phyloP scores from a whole-genome alignment of 164 flowering plant genomes.

The Dillenia suffruticosa region DNA sequence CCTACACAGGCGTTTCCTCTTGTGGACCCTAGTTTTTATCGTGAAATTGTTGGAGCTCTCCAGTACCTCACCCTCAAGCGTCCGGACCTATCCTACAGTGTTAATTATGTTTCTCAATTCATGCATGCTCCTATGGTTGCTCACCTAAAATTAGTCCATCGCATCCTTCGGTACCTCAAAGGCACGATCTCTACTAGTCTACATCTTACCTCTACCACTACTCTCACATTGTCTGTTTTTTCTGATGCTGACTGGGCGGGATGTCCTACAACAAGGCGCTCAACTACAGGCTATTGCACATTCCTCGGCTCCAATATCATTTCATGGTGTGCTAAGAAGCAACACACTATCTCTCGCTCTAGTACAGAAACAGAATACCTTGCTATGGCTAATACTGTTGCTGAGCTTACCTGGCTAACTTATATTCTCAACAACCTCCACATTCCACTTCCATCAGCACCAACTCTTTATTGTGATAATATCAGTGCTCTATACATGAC shows the following conservation, averaged over 20 bases:
- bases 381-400: too few species aligned
- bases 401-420: too few species aligned
- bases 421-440: too few species aligned
- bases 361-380: too few species aligned
- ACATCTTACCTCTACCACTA: not conserved
- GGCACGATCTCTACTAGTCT: not conserved
- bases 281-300: not conserved
- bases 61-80: slow-evolving; percentile 3
- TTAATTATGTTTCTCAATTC: slow-evolving; percentile 5
- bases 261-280: not conserved
- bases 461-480: too few species aligned
- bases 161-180: not conserved
- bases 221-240: not conserved
- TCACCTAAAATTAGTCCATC: not conserved
- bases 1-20: not conserved
- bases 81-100: not conserved
- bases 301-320: not conserved
- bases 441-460: too few species aligned
- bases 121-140: not conserved
- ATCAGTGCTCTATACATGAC: too few species aligned
- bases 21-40: not conserved
- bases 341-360: too few species aligned
- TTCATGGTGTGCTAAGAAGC: too few species aligned
- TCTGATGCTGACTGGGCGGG: slow-evolving; percentile 5
- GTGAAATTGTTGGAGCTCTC: not conserved